Conservation (phyloP, 345 rosid species). For the Laguncularia racemosa region DNA sequence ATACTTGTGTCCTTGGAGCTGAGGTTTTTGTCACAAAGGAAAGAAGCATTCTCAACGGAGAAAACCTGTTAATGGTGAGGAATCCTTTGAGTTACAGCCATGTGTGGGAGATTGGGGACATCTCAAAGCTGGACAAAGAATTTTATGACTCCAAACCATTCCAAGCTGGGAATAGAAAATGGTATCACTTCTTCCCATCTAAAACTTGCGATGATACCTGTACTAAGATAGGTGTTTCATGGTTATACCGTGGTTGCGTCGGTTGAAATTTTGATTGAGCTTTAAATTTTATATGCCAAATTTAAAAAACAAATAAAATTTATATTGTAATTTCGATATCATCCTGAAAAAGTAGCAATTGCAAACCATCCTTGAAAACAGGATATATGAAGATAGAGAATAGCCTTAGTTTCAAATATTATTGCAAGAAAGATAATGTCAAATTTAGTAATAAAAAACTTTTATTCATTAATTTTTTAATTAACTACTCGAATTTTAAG, state of each 20-base stretch:
- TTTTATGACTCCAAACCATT: conserved; percentile 17
- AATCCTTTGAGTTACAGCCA: conserved; percentile 7
- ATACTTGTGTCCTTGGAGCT: conserved; percentile 31
- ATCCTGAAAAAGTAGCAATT: no score
- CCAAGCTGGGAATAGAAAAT: conserved; percentile 20
- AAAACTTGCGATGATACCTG: neutral
- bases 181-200: conserved; percentile 17
- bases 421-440: no score
- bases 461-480: no score
- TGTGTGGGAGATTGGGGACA: conserved; percentile 32
- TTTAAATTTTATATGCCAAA: neutral
- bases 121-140: conserved; percentile 12
- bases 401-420: no score
- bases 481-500: no score
- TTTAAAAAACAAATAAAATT: neutral
- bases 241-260: no score
- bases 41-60: conserved; percentile 23
- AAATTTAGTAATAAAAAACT: no score
- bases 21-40: conserved; percentile 35
- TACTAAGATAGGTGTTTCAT: neutral
- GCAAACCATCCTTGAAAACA: no score
- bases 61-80: conserved; percentile 21
- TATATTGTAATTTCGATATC: no score
- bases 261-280: no score
- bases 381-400: no score